Conservation (phyloP, 2,329 filamentous ascomycete species). For the Fusarium sulawesiense region DNA sequence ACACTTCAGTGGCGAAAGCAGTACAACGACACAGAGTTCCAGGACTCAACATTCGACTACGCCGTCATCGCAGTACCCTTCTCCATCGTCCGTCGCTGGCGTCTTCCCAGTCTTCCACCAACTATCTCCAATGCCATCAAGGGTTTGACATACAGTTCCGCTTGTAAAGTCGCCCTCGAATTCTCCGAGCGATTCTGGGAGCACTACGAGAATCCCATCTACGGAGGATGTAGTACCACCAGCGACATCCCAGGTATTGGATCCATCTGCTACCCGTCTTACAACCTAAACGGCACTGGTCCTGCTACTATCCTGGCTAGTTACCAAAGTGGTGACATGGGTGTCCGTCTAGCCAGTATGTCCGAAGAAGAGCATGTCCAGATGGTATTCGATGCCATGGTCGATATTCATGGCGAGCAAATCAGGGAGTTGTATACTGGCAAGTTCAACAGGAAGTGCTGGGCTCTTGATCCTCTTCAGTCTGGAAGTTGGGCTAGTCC, state of each 20-base stretch:
- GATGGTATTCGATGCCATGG: neutral
- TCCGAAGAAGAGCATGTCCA: conserved; percentile 7
- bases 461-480: conserved; percentile 16
- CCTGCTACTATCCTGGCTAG: conserved; percentile 15
- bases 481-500: conserved; percentile 21
- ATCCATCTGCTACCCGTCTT: conserved; percentile 7
- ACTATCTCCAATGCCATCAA: conserved; percentile 20
- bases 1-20: conserved; percentile 1
- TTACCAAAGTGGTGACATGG: conserved; percentile 20
- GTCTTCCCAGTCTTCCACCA: neutral
- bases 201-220: conserved; percentile 13
- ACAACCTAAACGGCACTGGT: conserved; percentile 1
- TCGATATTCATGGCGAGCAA: conserved; percentile 6
- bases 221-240: neutral
- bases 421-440: neutral
- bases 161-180: conserved; percentile 12
- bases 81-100: conserved; percentile 9
- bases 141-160: neutral
- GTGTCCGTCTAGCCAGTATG: conserved; percentile 1
- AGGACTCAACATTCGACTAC: conserved; percentile 10
- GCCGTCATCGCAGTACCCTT: conserved; percentile 1
- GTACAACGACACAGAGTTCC: conserved; percentile 12
- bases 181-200: conserved; percentile 21
- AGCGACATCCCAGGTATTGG: conserved; percentile 1
- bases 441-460: conserved; percentile 19